Base-by-base conservation (phyloP, 2,329 filamentous ascomycete species). In the Myotisia sp. region DNA sequence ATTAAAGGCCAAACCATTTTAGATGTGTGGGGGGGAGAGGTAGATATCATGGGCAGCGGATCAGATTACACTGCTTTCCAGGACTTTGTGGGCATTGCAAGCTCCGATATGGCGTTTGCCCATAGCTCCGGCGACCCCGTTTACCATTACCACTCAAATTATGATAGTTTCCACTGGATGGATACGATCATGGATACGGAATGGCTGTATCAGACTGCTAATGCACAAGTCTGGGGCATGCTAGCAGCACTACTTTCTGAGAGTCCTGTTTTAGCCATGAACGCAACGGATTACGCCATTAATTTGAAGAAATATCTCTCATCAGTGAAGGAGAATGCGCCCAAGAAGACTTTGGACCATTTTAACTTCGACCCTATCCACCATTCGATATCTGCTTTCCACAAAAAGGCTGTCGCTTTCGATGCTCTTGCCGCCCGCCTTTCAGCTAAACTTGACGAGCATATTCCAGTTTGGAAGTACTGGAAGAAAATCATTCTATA, bases 81-180 rank as follows among this genome's bases (percentile, higher is more conserved):
- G 47, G 76, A 83, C 52, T 75, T 68, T 45, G 75, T 74, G 1
- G 79, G 78, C 28, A 63, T 83, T 26, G 67, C 78, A 5, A 73
- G 67, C 41, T 51, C 80, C 9, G 73, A 81, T 47, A 64, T 81
- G 33, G 67, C 70, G 17, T 82, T 80, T 48, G 53, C 53, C 10
- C 50, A 45, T 5, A 55, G 55, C 16, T 38, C 45, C 0, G 50
- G 56, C 2, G 64, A 67, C 27, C 54, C 64, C 37, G 60, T 68
- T 29, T 81, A 83, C 48, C 79, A 83, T 54, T 92, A 90, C 49
- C 82, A 92, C 47, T 64, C 72, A 41, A 90, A 90, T 56, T 92
- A 86, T 50, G 84, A 92, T 50, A 80, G 71, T 21, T 86, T 81
- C 50, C 64, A 77, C 47, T 92, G 83, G 83, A 90, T 90, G 80